A percentile compares a stretch with the other conserved stretches of the same genome.
Conservation (phyloP, 768 basidiomycete genomes). For the Pulveroboletus ravenelii region DNA sequence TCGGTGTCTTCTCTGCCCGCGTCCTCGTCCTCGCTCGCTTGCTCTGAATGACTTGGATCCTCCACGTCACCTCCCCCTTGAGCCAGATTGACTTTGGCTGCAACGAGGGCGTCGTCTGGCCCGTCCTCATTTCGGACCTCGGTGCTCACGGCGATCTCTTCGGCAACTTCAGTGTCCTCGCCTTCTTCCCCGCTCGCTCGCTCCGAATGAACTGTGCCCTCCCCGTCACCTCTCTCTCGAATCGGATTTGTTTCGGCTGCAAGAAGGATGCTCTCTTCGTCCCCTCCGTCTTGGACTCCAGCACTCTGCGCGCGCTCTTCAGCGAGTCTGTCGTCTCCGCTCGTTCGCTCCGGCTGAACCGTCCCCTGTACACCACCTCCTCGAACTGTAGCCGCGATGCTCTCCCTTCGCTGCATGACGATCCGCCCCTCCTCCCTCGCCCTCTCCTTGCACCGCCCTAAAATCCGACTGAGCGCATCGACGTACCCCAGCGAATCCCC, state of each 20-base stretch:
- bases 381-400: no score
- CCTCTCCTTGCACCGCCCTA: constrained; percentile 55
- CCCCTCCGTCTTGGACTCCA: no score
- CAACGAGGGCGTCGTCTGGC: constrained; percentile 14
- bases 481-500: constrained; percentile 78
- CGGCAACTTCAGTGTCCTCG: background rate
- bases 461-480: constrained; percentile 62
- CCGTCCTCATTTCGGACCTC: background rate
- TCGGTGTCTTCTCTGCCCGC: background rate
- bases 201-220: background rate
- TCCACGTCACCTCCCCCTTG: background rate
- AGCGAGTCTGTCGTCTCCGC: no score
- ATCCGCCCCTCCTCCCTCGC: constrained; percentile 33
- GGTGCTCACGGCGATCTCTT: background rate
- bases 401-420: constrained; percentile 12
- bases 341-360: no score
- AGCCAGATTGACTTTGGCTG: constrained; percentile 28
- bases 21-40: background rate
- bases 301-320: no score
- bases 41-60: background rate
- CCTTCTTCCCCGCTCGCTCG: background rate
- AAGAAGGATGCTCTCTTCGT: no score
- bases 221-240: background rate
- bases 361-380: no score
- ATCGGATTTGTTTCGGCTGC: no score